These are phyloP conservation scores for Gyromitra esculenta DNA, from an alignment of 2,329 filamentous ascomycete species.

Conservation along the genomic window DNA sequence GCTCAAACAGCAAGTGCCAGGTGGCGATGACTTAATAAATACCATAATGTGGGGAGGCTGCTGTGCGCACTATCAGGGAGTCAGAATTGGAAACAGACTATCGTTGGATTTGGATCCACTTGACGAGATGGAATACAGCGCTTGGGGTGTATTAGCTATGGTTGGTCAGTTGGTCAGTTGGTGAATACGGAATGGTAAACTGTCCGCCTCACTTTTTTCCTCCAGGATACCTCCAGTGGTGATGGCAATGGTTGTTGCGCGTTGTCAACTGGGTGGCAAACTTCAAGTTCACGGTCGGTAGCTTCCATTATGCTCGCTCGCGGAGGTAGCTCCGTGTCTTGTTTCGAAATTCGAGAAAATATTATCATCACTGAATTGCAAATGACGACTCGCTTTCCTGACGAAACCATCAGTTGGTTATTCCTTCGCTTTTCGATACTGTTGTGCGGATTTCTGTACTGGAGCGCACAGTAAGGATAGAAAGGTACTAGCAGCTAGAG, in stretches of 20 bases:
- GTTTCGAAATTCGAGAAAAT: not conserved
- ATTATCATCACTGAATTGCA: not conserved
- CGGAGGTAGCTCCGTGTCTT: not conserved
- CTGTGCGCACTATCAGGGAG: conserved; percentile 1
- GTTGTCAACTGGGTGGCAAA: not conserved
- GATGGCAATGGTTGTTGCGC: not conserved
- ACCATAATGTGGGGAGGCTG: not conserved
- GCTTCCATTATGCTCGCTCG: not conserved
- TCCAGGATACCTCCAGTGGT: not conserved
- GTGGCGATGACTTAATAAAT: not conserved
- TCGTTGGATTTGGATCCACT: not conserved
- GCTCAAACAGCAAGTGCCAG: not conserved
- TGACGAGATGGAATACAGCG: not conserved
- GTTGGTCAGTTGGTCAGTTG: not conserved
- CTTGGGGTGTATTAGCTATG: not conserved
- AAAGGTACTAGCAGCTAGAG: too few species aligned
- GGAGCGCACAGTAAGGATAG: too few species aligned
- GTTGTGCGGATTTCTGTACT: not conserved
- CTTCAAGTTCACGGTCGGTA: not conserved
- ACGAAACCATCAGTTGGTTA: not conserved
- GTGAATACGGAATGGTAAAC: not conserved
- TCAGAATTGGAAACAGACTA: not conserved
- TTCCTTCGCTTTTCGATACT: not conserved
- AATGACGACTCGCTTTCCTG: not conserved
- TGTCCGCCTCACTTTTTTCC: not conserved